Conservation (phyloP, 2,329 filamentous ascomycete species). For the Cucurbitaria berberidis region DNA sequence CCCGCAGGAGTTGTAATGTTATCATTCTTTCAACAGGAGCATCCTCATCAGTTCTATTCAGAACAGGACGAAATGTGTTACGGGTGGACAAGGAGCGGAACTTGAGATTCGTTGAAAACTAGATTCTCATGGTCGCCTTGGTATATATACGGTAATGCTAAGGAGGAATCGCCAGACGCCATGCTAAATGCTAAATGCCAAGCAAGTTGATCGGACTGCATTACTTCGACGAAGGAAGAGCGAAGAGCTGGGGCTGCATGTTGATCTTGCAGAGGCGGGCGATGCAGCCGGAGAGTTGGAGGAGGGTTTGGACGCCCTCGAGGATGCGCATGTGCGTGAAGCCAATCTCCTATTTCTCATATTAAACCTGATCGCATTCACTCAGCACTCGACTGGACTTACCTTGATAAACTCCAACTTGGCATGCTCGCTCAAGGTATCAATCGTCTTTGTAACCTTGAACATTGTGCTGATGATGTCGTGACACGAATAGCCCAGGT, state of each 20-base stretch:
- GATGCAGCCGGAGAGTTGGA: conserved; percentile 92
- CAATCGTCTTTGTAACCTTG: conserved; percentile 94
- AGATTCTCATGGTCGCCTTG: too few relatives aligned
- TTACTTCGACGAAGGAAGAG: conserved; percentile 41
- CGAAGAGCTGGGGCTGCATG: conserved; percentile 89
- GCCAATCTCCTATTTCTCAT: conserved; percentile 72
- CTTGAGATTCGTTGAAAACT: not conserved
- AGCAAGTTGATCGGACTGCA: conserved; percentile 1
- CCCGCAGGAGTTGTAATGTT: not conserved
- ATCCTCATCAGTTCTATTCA: too few relatives aligned
- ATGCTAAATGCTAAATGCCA: conserved; percentile 43
- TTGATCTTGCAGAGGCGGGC: conserved; percentile 92
- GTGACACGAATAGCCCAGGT: conserved; percentile 94
- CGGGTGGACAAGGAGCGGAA: too few relatives aligned
- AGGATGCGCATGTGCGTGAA: conserved; percentile 99
- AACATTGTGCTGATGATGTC: conserved; percentile 99
- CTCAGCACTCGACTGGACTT: not conserved
- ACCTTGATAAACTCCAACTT: conserved; percentile 93
- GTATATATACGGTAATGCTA: too few relatives aligned
- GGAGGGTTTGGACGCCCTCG: conserved; percentile 93
- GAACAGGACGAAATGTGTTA: too few relatives aligned
- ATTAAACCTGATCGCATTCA: not conserved
- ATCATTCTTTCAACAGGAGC: not conserved
- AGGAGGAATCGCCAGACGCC: conserved; percentile 42
- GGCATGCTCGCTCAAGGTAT: conserved; percentile 87